Base-by-base conservation (phyloP, 805 yeast genomes). In the Cyberlindnera euphorbiiphila region DNA sequence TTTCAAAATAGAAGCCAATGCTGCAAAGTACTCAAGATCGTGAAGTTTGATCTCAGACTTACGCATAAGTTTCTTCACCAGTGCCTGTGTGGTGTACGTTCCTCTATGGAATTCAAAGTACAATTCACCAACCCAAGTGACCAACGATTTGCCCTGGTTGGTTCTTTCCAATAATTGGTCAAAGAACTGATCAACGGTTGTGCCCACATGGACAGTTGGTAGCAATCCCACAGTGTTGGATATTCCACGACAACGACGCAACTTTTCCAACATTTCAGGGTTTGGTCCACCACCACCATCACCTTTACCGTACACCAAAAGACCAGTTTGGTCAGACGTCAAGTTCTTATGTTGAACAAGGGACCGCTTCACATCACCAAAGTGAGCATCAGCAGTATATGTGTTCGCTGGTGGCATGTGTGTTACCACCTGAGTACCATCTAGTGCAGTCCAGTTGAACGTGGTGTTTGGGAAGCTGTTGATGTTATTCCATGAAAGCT, bases 261-360 rank as follows among this genome's bases (percentile, higher is more conserved):
- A 70, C 58, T 87, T 89, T 57, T 93, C 98, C 46, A 91, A 54
- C 95, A 88, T 89, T 54, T 85, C 95, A 26, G 85, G 84, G 4
- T 86, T 81, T 31, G 98, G 98, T 7, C 98, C 98, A 47, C 98
- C 98, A 45, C 98, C 98, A 51, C 98, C 98, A 59, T 91, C 98
- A 53, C 98, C 98, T 52, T 84, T 81, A 26, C 98, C 98, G 52
- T 76, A 93, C 29, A 88, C 66, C 55, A 93, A 65, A 50, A 91
- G 66, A 0, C 95, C 91, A 9, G 85, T 78, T 42, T 85, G 91
- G 38, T 81, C 88, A 44, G 79, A 76, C 40, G 87, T 80, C 47
- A 85, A 65, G 53, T 89, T 86, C 64, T 89, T 85, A 64, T 93
- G 95, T 54, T 87, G 91, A 18, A 68, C 64, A 38, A 80, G 72